phyloP scores from a whole-genome alignment of 192 early-diverging fungal genomes.

The Glomus cerebriforme region DNA sequence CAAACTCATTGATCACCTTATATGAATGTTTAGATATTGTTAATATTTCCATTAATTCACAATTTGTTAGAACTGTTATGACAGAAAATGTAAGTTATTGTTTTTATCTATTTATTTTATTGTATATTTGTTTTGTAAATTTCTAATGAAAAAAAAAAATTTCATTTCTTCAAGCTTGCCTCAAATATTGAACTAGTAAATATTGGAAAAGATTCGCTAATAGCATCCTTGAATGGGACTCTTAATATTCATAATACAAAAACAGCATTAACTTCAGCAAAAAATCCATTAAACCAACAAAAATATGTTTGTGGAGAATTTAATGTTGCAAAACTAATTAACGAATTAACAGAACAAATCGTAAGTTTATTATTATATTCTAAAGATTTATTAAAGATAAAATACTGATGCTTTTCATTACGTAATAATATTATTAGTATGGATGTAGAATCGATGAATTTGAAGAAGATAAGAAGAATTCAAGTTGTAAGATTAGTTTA shows the following conservation, averaged over 20 bases:
- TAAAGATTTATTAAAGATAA: neutral
- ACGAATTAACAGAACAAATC: neutral
- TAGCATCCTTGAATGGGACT: neutral
- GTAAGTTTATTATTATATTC: neutral
- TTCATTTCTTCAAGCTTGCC: neutral
- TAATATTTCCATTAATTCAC: neutral
- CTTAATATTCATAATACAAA: neutral
- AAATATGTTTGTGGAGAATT: neutral
- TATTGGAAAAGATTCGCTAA: neutral
- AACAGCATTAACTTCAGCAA: neutral
- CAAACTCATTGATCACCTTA: neutral
- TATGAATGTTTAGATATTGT: neutral
- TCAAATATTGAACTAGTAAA: neutral
- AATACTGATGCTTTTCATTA: neutral
- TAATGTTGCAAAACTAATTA: neutral
- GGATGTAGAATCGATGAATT: neutral
- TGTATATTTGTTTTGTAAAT: neutral
- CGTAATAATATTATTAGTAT: neutral
- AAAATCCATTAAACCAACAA: neutral
- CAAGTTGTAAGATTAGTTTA: neutral
- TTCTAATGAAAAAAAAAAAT: neutral
- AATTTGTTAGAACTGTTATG: neutral
- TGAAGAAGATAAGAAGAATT: neutral
- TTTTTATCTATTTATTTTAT: neutral
- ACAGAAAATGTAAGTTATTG: neutral